Percentiles rank a stretch among this genome's conserved stretches.
Conservation (phyloP, 768 basidiomycete species). For the Hebeloma cylindrosporum region DNA sequence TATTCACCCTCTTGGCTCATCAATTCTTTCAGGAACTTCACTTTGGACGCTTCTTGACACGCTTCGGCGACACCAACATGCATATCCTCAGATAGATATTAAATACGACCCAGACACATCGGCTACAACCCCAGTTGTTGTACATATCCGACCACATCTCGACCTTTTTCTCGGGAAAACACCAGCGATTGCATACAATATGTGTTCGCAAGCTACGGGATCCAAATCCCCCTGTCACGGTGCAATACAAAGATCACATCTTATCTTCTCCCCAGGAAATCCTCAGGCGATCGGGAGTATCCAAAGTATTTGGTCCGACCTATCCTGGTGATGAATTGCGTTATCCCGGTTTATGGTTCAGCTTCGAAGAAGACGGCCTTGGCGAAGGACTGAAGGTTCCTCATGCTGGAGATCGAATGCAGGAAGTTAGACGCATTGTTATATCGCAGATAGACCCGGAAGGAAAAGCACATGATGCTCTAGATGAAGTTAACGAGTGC, state of each 20-base stretch:
- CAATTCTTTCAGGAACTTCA: slow-evolving; percentile 54
- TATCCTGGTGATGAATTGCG: slow-evolving; percentile 74
- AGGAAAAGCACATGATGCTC: slow-evolving; percentile 57
- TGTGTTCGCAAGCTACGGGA: slow-evolving; percentile 68
- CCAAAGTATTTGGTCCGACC: slow-evolving; percentile 78
- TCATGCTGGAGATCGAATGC: slow-evolving; percentile 60
- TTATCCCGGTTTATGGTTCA: slow-evolving; percentile 84
- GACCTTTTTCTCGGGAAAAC: slow-evolving; percentile 81
- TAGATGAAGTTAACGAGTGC: slow-evolving; percentile 70
- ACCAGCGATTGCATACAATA: slow-evolving; percentile 80
- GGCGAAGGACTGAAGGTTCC: slow-evolving; percentile 53
- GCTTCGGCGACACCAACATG: slow-evolving; percentile 61
- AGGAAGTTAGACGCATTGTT: slow-evolving; percentile 76
- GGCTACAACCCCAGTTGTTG: slow-evolving; percentile 67
- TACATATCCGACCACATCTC: slow-evolving; percentile 79
- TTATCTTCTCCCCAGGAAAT: slow-evolving; percentile 63
- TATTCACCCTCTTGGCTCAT: slow-evolving; percentile 5
- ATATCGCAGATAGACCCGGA: slow-evolving; percentile 67
- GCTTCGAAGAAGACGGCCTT: slow-evolving; percentile 74
- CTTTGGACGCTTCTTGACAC: slow-evolving; percentile 76
- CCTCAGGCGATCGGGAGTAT: slow-evolving; percentile 64
- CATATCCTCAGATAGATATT: slow-evolving; percentile 80
- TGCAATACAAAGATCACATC: slow-evolving; percentile 65
- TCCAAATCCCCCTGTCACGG: slow-evolving; percentile 61
- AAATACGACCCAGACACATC: slow-evolving; percentile 78